phyloP scores from a whole-genome alignment of 306 rosid genomes.

The Dalbergia cultrata region DNA sequence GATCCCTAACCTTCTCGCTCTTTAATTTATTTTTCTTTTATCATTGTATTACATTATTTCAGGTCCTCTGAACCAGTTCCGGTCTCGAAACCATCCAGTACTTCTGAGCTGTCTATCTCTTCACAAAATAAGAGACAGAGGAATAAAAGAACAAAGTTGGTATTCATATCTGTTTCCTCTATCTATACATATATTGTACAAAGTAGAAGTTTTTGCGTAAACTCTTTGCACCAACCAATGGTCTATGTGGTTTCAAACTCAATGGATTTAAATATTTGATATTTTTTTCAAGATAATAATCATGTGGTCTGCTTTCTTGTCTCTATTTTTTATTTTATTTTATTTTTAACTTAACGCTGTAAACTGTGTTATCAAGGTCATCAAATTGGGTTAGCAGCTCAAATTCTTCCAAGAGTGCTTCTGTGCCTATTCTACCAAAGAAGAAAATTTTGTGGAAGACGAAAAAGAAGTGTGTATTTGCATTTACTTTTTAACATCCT shows the following conservation, averaged over 20 bases:
- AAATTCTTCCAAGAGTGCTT: slow-evolving; percentile 64
- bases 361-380: slow-evolving; percentile 59
- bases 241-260: slow-evolving; percentile 18
- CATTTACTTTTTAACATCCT: slow-evolving; percentile 36
- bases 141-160: slow-evolving; percentile 77
- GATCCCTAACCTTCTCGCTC: slow-evolving; percentile 5
- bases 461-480: slow-evolving; percentile 67
- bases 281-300: neutral
- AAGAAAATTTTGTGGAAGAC: slow-evolving; percentile 58
- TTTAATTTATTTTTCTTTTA: slow-evolving; percentile 35
- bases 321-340: slow-evolving; percentile 11
- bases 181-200: neutral
- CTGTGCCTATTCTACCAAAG: slow-evolving; percentile 49
- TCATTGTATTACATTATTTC: slow-evolving; percentile 45
- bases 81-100: slow-evolving; percentile 52
- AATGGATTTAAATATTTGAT: slow-evolving; percentile 21
- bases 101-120: slow-evolving; percentile 53
- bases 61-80: slow-evolving; percentile 61
- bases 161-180: slow-evolving; percentile 47
- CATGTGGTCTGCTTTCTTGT: slow-evolving; percentile 20
- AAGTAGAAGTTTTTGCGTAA: slow-evolving; percentile 2
- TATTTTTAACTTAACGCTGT: slow-evolving; percentile 29
- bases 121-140: slow-evolving; percentile 58
- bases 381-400: slow-evolving; percentile 59
- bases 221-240: slow-evolving; percentile 25